Evolutionary conservation across 164 flowering plant species (phyloP).

Genomic region (Stephania japonica): DNA sequence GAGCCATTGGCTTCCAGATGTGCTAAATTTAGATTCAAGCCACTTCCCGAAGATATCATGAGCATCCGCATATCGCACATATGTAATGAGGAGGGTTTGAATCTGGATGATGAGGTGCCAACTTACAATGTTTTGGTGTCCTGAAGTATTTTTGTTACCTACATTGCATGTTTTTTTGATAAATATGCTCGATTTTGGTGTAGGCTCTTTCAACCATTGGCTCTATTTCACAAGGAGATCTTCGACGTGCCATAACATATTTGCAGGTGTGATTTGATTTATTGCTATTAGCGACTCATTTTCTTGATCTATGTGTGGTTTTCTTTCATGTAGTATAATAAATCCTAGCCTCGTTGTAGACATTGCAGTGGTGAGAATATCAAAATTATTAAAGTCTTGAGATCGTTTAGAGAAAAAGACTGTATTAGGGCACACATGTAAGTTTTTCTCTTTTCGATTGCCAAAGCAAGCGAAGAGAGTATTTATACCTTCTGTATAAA

Average conservation of each 20-base stretch:
- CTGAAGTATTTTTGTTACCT: background rate
- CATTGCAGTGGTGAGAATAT: background rate
- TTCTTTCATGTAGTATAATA: background rate
- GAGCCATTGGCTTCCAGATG: slow-evolving; percentile 99
- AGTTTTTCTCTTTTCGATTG: background rate
- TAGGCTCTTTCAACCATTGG: slow-evolving; percentile 93
- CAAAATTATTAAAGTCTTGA: background rate
- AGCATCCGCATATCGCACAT: slow-evolving; percentile 64
- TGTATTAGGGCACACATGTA: background rate
- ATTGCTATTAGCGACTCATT: background rate
- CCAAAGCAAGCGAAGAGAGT: background rate
- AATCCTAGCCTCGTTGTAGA: background rate
- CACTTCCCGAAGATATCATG: slow-evolving; percentile 87
- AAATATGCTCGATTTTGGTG: slow-evolving; percentile 11
- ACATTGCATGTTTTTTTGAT: slow-evolving; percentile 6
- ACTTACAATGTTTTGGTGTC: slow-evolving; percentile 2
- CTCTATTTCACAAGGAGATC: slow-evolving; percentile 95
- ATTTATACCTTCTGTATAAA: background rate
- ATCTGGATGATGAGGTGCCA: slow-evolving; percentile 74
- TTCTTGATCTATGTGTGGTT: background rate
- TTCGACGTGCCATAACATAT: slow-evolving; percentile 95
- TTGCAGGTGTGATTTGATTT: slow-evolving; percentile 51
- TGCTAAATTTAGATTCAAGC: slow-evolving; percentile 99
- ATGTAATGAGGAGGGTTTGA: slow-evolving; percentile 73
- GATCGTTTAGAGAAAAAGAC: background rate